Base-by-base conservation (phyloP, 192 early-diverging fungal species). In the Allomyces macrogynus region DNA sequence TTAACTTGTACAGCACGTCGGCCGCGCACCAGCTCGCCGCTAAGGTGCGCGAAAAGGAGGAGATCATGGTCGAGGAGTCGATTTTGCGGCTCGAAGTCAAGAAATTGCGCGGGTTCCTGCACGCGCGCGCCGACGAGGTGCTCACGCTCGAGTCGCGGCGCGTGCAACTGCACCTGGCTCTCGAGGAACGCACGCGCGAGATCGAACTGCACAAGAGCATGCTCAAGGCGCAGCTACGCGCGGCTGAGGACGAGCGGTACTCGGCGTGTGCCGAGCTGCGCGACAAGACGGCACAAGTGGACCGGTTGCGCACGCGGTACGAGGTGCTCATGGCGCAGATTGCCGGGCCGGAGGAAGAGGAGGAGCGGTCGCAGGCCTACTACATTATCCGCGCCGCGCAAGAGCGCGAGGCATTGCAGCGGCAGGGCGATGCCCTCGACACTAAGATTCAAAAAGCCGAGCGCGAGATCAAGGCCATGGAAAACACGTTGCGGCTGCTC, bases 301-400 rank as follows among this genome's bases (percentile, higher is more conserved):
- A 82, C 67, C 78, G 77, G 65, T 64, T 83, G 23, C 74, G 78
- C 64, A 64, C 75, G 32, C 74, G 81, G 18, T 83, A 82, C 69
- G 81, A 83, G 70, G 82, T 83, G 57, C 65, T 83, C 20, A 79
- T 82, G 74, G 78, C 81, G 23, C 81, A 80, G 62, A 81, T 83
- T 68, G 77, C 76, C 16, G 75, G 73, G 16, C 42, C 61, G 23
- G 68, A 64, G 18, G 76, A 72, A 49, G 74, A 71, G 54, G 72
- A 67, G 4, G 80, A 82, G 57, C 77, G 78, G 49, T 70, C 74
- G 24, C 81, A 83, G 62, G 81, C 81, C 23, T 83, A 71, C 63
- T 83, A 83, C 75, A 80, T 83, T 43, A 83, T 83, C 49, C 70
- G 70, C 42, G 80, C 81, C 2, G 78, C 80, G 44, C 81, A 83